These are phyloP conservation scores for Tulasnella sp. DNA, from an alignment of 768 basidiomycete species.

Conservation along the genomic window DNA sequence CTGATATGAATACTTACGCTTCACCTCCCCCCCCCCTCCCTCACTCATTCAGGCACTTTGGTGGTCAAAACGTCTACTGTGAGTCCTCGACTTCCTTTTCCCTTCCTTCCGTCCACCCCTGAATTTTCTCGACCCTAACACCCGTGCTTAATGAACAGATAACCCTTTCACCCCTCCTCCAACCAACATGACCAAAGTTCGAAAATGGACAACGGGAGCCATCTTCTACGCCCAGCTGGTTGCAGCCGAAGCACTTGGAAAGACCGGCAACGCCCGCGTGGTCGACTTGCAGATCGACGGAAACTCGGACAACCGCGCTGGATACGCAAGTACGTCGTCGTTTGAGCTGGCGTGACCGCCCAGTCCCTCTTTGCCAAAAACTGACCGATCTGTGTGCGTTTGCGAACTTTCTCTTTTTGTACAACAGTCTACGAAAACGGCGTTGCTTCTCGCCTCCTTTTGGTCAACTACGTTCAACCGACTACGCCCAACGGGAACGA, in stretches of 20 bases:
- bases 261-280: conserved; percentile 5
- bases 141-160: background rate
- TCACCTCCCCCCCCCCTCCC: conserved; percentile 40
- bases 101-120: too few relatives aligned
- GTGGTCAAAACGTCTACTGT: conserved; percentile 19
- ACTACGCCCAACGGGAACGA: conserved; percentile 27
- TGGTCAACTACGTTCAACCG: conserved; percentile 30
- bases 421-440: conserved; percentile 13
- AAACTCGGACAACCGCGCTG: background rate
- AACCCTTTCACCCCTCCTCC: conserved; percentile 24
- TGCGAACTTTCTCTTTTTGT: background rate
- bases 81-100: background rate
- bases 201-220: background rate
- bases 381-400: background rate
- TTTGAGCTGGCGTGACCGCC: background rate
- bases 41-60: conserved; percentile 34
- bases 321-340: background rate
- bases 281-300: background rate
- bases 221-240: conserved; percentile 11
- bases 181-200: background rate
- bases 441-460: background rate
- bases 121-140: too few relatives aligned
- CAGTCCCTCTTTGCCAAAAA: background rate
- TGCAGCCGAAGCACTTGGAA: conserved; percentile 4
- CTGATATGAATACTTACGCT: conserved; percentile 43